Percentiles rank a stretch among this genome's conserved stretches.
These are phyloP conservation scores for Triticum urartu DNA, from an alignment of 176 grass and related monocot genomes.

Conservation along the genomic window DNA sequence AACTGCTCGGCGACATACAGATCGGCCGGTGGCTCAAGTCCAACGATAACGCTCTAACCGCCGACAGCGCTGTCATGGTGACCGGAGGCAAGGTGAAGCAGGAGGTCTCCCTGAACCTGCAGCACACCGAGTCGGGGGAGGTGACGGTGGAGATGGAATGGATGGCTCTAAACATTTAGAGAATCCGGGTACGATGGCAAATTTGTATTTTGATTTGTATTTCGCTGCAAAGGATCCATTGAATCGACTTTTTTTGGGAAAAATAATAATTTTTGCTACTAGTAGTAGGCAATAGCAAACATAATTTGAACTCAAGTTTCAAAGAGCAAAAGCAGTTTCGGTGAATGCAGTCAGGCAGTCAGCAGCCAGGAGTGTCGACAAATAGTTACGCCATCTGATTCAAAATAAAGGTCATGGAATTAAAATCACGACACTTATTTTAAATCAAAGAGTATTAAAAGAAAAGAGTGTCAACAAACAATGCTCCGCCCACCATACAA, in stretches of 20 bases:
- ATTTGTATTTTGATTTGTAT: background rate
- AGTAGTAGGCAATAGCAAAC: background rate
- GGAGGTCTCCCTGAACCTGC: slow-evolving; percentile 54
- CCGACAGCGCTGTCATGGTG: slow-evolving; percentile 55
- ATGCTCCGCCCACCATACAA: too few relatives aligned
- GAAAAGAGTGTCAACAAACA: too few relatives aligned
- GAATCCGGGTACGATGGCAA: background rate
- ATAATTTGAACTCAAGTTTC: background rate
- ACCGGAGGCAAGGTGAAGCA: slow-evolving; percentile 67
- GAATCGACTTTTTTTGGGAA: background rate
- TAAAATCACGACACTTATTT: too few relatives aligned
- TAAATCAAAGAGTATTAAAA: too few relatives aligned
- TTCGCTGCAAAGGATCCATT: background rate
- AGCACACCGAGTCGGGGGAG: slow-evolving; percentile 65
- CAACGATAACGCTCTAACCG: slow-evolving; percentile 53
- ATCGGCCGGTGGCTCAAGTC: slow-evolving; percentile 77
- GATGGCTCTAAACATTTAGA: slow-evolving; percentile 63
- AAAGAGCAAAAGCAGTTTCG: too few relatives aligned
- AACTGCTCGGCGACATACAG: slow-evolving; percentile 55
- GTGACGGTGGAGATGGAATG: slow-evolving; percentile 66
- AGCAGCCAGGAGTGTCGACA: too few relatives aligned
- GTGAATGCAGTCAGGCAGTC: too few relatives aligned
- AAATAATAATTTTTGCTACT: background rate
- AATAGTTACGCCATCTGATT: too few relatives aligned
- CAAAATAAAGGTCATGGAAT: too few relatives aligned